A percentile compares a stretch with the other conserved stretches of the same genome.
Conservation (phyloP, 257 asterid species). For the Solanum lignicaule region DNA sequence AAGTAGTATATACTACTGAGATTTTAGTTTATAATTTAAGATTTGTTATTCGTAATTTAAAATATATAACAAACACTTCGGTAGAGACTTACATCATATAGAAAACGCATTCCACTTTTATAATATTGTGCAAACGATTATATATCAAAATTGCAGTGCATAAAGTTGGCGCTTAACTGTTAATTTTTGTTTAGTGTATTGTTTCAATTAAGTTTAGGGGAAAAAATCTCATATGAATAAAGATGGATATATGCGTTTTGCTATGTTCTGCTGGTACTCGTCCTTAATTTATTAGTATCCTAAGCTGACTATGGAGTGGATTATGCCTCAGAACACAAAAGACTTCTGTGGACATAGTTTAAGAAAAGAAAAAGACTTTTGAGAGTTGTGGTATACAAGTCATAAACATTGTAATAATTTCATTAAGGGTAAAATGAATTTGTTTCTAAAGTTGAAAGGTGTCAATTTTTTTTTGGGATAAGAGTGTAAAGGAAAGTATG, state of each 20-base stretch:
- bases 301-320: background rate
- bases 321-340: background rate
- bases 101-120: background rate
- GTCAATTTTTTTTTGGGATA: background rate
- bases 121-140: background rate
- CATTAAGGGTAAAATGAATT: background rate
- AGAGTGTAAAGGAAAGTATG: background rate
- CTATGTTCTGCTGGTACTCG: background rate
- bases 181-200: background rate
- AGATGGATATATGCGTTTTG: background rate
- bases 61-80: background rate
- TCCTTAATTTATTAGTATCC: background rate
- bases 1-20: background rate
- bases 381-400: background rate
- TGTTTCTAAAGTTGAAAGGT: background rate
- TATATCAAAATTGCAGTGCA: background rate
- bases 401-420: background rate
- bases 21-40: background rate
- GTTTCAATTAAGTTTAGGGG: background rate
- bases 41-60: background rate
- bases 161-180: background rate
- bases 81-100: background rate
- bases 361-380: background rate
- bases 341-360: background rate
- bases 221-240: background rate